Evolutionary conservation across 1,139 yeast genomes (phyloP).

Genomic region (Debaryomyces nepalensis): DNA sequence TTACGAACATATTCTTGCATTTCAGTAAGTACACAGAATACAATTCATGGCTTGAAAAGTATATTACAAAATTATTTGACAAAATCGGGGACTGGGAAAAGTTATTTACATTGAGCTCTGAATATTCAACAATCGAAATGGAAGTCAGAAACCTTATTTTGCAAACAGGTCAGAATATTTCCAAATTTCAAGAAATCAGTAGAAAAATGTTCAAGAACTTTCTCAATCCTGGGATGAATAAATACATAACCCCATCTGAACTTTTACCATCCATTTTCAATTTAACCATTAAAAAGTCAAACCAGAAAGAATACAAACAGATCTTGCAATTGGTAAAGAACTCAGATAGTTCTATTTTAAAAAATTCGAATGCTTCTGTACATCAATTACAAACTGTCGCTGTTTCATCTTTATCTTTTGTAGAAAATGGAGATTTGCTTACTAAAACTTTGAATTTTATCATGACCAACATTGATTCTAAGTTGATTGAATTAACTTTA

Average conservation of each 20-base stretch:
- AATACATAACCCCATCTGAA: conserved; percentile 52
- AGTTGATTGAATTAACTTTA: conserved; percentile 57
- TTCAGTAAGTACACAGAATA: conserved; percentile 31
- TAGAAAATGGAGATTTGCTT: conserved; percentile 47
- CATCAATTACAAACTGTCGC: conserved; percentile 58
- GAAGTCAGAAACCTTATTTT: conserved; percentile 47
- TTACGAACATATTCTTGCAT: conserved; percentile 35
- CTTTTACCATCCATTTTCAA: conserved; percentile 41
- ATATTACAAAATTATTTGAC: conserved; percentile 23
- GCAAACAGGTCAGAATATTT: conserved; percentile 34
- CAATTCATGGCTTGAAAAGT: conserved; percentile 27
- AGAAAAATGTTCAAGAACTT: conserved; percentile 46
- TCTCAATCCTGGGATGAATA: conserved; percentile 53
- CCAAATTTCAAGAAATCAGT: conserved; percentile 37
- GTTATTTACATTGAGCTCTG: conserved; percentile 14
- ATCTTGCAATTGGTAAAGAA: conserved; percentile 55
- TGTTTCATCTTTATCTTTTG: conserved; percentile 56
- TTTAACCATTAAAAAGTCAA: conserved; percentile 38
- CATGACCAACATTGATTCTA: conserved; percentile 56
- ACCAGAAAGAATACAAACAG: conserved; percentile 60
- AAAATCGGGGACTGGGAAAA: conserved; percentile 33
- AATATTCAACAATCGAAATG: conserved; percentile 36
- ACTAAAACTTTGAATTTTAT: conserved; percentile 60
- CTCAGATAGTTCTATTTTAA: conserved; percentile 42
- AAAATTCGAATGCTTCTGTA: conserved; percentile 34